These are phyloP conservation scores for Otatea glauca DNA, from an alignment of 176 grass and related monocot genomes.

Conservation along the genomic window DNA sequence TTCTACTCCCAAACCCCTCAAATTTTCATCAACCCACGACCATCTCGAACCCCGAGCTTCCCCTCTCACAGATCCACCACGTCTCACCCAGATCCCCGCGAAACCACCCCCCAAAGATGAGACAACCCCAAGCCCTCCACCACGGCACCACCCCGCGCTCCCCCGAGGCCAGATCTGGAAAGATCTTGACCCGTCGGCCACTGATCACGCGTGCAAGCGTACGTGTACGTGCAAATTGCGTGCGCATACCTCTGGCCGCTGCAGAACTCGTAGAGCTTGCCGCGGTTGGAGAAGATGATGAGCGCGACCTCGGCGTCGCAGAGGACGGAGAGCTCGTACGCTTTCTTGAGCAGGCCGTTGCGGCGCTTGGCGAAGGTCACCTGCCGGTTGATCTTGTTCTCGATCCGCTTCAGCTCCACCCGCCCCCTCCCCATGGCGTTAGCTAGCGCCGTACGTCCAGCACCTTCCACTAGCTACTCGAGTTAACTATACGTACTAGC, in stretches of 20 bases:
- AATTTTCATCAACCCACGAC: background rate
- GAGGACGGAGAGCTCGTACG: constrained; percentile 91
- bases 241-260: constrained; percentile 60
- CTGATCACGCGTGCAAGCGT: background rate
- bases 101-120: background rate
- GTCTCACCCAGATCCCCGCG: background rate
- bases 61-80: constrained; percentile 27
- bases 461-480: background rate
- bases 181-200: background rate
- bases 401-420: constrained; percentile 97
- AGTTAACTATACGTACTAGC: background rate
- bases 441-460: background rate
- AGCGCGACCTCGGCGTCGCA: constrained; percentile 95
- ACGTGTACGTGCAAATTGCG: background rate
- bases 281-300: constrained; percentile 91
- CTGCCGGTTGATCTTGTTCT: constrained; percentile 99
- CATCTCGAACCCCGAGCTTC: background rate
- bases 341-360: constrained; percentile 93
- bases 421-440: constrained; percentile 82
- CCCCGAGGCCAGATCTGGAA: constrained; percentile 29
- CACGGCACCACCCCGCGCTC: background rate
- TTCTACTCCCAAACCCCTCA: background rate
- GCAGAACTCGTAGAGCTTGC: constrained; percentile 96
- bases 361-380: constrained; percentile 95
- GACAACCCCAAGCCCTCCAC: background rate